Conservation (phyloP, 106 monocot species). For the Dendrobium catenatum region DNA sequence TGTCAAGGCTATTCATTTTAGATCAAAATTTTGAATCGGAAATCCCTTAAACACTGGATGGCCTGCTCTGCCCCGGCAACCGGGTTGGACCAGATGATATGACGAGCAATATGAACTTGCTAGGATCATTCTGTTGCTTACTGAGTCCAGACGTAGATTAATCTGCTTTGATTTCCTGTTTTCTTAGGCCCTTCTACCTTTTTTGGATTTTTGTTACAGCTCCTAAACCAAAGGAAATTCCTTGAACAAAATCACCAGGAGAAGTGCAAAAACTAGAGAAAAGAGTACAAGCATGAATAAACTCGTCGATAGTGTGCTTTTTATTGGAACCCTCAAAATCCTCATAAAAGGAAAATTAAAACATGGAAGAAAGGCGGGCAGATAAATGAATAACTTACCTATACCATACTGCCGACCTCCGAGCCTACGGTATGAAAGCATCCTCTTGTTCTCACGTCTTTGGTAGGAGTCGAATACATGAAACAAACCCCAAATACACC, state of each 20-base stretch:
- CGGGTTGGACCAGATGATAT: too few relatives aligned
- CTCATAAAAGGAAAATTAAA: neutral
- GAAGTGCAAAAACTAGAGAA: neutral
- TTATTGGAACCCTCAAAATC: neutral
- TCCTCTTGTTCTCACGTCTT: neutral
- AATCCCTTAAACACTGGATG: neutral
- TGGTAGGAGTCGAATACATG: constrained; percentile 12
- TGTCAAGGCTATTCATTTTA: neutral
- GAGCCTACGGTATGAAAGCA: constrained; percentile 1
- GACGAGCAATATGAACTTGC: too few relatives aligned
- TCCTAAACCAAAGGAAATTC: too few relatives aligned
- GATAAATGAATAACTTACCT: constrained; percentile 3
- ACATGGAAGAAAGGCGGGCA: neutral
- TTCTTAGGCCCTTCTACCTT: too few relatives aligned
- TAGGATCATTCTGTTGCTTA: too few relatives aligned
- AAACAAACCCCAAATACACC: constrained; percentile 22
- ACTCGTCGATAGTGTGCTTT: neutral
- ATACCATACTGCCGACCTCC: neutral
- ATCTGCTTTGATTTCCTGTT: too few relatives aligned
- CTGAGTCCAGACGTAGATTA: too few relatives aligned
- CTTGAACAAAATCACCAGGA: neutral
- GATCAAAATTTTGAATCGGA: neutral
- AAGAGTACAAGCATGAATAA: neutral
- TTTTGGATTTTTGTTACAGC: too few relatives aligned
- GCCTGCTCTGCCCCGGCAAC: too few relatives aligned